Evolutionary conservation across 306 rosid species (phyloP).

Genomic region (Rosa chinensis): DNA sequence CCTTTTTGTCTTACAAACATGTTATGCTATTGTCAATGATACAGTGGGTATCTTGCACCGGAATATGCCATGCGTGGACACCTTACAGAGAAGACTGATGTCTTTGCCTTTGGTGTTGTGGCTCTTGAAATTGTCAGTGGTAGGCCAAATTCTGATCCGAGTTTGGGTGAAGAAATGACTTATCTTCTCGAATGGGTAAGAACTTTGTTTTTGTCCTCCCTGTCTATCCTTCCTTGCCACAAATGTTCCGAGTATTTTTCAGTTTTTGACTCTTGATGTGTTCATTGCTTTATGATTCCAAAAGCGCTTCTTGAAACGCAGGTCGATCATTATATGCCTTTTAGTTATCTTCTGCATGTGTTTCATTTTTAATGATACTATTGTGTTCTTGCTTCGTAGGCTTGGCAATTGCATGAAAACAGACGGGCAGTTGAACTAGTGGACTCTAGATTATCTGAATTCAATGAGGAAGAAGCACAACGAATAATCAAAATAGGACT

Average conservation of each 20-base stretch:
- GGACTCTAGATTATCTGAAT: conserved; percentile 44
- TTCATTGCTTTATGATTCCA: neutral
- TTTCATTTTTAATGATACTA: neutral
- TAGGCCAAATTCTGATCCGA: conserved; percentile 59
- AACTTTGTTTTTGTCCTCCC: neutral
- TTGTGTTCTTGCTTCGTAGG: conserved; percentile 34
- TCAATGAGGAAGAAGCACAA: conserved; percentile 49
- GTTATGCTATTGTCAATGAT: conserved; percentile 14
- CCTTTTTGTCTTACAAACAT: conserved; percentile 3
- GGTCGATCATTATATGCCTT: neutral
- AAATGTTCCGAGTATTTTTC: neutral
- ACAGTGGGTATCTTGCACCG: conserved; percentile 84
- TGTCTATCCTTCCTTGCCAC: neutral
- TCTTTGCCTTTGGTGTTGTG: conserved; percentile 86
- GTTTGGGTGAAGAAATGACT: conserved; percentile 52
- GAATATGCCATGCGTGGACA: conserved; percentile 87
- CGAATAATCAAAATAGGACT: conserved; percentile 53
- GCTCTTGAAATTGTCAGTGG: conserved; percentile 78
- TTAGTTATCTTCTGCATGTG: neutral
- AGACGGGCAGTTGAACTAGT: conserved; percentile 38
- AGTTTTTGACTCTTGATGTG: neutral
- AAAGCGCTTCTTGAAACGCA: neutral
- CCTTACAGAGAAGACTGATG: conserved; percentile 81
- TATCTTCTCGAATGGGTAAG: conserved; percentile 82
- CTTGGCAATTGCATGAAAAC: conserved; percentile 63